phyloP scores from a whole-genome alignment of 306 rosid genomes.

The Echinosophora koreensis region DNA sequence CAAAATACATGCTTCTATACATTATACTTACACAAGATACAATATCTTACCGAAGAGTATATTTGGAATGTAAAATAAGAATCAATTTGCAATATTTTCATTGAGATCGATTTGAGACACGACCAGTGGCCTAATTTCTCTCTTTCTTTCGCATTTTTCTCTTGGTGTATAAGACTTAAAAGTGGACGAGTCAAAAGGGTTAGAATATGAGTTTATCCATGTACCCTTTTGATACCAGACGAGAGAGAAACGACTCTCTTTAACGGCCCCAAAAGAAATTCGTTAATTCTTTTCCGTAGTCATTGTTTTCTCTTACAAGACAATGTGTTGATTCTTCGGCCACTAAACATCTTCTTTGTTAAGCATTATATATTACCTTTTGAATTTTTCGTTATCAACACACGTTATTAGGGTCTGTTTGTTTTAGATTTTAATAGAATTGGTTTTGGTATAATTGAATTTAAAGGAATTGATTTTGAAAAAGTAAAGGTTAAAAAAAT shows the following conservation, averaged over 20 bases:
- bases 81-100: constrained; percentile 43
- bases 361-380: neutral
- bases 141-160: neutral
- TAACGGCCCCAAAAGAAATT: constrained; percentile 75
- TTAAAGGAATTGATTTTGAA: no score
- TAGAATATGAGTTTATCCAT: constrained; percentile 44
- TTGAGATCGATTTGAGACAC: constrained; percentile 45
- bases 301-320: constrained; percentile 43
- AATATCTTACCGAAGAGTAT: no score
- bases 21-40: no score
- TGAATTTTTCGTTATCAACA: no score
- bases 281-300: constrained; percentile 58
- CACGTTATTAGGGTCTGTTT: no score
- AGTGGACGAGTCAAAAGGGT: constrained; percentile 58
- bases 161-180: constrained; percentile 29
- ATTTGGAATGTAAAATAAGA: neutral
- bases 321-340: constrained; percentile 32
- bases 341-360: constrained; percentile 25
- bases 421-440: no score
- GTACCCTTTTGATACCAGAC: constrained; percentile 47
- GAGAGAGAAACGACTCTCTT: constrained; percentile 31
- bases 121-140: constrained; percentile 26
- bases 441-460: no score
- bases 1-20: no score
- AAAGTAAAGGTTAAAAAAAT: no score